Base-by-base conservation (phyloP, 306 rosid genomes). In the Cucumis cinereus region DNA sequence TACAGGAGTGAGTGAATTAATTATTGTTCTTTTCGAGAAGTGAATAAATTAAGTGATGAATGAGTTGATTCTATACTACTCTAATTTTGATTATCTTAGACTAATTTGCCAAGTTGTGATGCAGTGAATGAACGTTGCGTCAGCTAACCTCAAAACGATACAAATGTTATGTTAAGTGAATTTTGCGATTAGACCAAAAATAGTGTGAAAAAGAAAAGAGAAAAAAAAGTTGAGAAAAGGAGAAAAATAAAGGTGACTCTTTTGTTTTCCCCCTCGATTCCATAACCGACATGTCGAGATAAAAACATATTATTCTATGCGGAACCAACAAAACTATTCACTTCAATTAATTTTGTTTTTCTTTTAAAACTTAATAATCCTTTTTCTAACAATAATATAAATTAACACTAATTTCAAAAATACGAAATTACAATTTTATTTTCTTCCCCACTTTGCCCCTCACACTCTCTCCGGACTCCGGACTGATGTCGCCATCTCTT, bases 401-500 rank as follows among this genome's bases (percentile, higher is more conserved):
- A 71, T 23, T 16, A 70, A 45, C 41, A 19, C n/a, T 20, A 4
- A 71, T 68, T 68, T 68, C 38, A 24, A 71, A 47, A 71, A 8
- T 16, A 8, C 41, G 1, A 49, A 71, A 47, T 71, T 71, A 26
- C 20, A 69, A 20, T 43, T 67, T 22, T 45, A 13, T 22, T 43
- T 14, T 63, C 70, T 35, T 63, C 70, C 70, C 47, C 70, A 63
- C 15, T 63, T 63, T 63, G 70, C 36, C 74, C 56, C 36, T 23
- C 54, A 7, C 79, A 41, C 61, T 24, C 77, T 67, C 77, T 79
- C 22, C 40, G 9, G 4, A 45, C 77, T 79, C 22, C 40, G 9
- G 4, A 45, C 76, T 79, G 82, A 89, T 90, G 92, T 77, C 84
- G 78, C 78, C 82, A 16, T 9, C 79, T 1, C 73, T 70, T 7